Base-by-base conservation (phyloP, 345 rosid genomes). In the Erucastrum elatum region DNA sequence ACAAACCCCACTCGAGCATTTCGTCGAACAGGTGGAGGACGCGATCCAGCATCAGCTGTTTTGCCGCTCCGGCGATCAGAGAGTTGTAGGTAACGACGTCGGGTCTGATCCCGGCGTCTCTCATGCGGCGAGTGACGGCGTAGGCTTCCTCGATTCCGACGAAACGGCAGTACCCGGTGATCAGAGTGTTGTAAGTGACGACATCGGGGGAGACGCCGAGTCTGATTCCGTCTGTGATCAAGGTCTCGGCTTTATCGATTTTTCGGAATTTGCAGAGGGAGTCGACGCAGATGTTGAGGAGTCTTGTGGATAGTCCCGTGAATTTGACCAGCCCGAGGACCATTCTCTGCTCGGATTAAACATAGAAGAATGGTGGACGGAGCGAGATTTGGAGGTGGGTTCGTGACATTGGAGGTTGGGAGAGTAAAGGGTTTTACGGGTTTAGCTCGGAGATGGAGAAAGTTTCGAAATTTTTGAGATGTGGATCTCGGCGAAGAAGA, bases 151-250 rank as follows among this genome's bases (percentile, higher is more conserved):
- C 94, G 9, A 90, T 26, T 15, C 93, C 77, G 64, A 84, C 85
- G 2, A 91, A 83, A 0, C 87, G 89, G 76, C 86, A 87, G 62
- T 91, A 94, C 0, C 87, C 97, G 84, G 73, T 83, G 25, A 94
- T 72, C 7, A 91, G 77, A 2, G 82, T 86, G 68, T 95, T 93
- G 81, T 86, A 95, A 58, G 96, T 91, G 37, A 95, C 91, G n/a
- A 91, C 92, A 83, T 95, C 87, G 2, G 97, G 98, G 9, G 83
- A 26, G n/a, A 93, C 84, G 9, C 98, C 96, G 77, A 94, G 59
- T 81, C 86, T 87, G 74, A 89, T 87, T 15, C 89, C 90, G 58
- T 94, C 97, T 12, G 82, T 65, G 29, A 91, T 80, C 21, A 87
- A 83, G 0, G 81, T 69, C 71, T 94, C 98, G 1, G 98, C 97